A percentile compares a stretch with the other conserved stretches of the same genome.
Conservation (phyloP, 2,329 filamentous ascomycete species). For the Ceratocystiopsis sp. region DNA sequence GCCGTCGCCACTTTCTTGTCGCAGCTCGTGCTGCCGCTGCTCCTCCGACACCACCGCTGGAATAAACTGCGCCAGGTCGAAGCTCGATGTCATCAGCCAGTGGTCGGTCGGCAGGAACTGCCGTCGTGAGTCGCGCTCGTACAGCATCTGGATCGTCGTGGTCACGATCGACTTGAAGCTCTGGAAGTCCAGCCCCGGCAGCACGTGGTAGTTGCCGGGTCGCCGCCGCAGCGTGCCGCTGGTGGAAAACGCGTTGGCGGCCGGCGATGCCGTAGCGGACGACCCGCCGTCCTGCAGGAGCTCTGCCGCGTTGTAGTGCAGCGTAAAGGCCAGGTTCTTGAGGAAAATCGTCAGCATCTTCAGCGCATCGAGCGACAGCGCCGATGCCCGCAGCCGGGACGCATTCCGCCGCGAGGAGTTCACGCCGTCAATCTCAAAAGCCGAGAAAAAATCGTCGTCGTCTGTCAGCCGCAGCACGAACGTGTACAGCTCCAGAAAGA, state of each 20-base stretch:
- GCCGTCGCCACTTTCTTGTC: conserved; percentile 42
- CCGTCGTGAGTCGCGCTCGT: conserved; percentile 81
- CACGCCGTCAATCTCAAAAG: conserved; percentile 15
- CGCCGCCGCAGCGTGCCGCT: not conserved
- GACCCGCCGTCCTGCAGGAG: conserved; percentile 17
- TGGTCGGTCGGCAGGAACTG: conserved; percentile 69
- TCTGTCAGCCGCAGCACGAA: conserved; percentile 88
- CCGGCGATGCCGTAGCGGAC: not conserved
- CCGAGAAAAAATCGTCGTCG: conserved; percentile 82
- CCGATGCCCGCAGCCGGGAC: conserved; percentile 41
- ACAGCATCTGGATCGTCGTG: conserved; percentile 67
- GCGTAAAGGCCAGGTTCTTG: conserved; percentile 76
- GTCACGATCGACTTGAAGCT: conserved; percentile 70
- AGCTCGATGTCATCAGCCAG: conserved; percentile 81
- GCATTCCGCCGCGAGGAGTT: conserved; percentile 13
- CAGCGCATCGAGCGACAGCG: conserved; percentile 54
- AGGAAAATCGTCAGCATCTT: conserved; percentile 64
- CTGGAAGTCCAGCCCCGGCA: conserved; percentile 57
- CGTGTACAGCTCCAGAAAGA: conserved; percentile 88
- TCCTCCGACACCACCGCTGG: conserved; percentile 77
- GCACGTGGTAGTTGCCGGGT: conserved; percentile 18
- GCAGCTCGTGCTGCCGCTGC: conserved; percentile 54
- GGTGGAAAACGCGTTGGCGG: too few relatives aligned
- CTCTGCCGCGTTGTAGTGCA: conserved; percentile 70
- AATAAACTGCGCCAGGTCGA: conserved; percentile 82